Percentiles rank a stretch among this genome's conserved stretches.
Conservation (phyloP, 768 basidiomycete genomes). For the Rhodotorula babjevae region DNA sequence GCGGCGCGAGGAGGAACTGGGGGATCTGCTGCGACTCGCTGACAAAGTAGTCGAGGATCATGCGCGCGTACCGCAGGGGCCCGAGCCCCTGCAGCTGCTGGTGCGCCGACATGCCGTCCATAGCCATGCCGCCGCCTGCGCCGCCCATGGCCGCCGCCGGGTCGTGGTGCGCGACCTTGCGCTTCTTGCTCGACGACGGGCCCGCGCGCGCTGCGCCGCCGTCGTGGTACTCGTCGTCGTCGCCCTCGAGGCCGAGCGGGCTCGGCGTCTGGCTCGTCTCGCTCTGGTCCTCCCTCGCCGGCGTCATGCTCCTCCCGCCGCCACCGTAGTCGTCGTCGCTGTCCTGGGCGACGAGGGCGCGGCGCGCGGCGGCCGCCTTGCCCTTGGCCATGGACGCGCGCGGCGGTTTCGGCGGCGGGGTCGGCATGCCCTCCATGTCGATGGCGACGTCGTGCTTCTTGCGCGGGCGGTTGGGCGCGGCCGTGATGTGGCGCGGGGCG, state of each 20-base stretch:
- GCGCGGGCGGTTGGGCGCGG: constrained; percentile 52
- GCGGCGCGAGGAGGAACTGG: constrained; percentile 75
- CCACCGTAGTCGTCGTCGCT: constrained; percentile 1
- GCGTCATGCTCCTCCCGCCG: constrained; percentile 73
- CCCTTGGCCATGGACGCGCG: constrained; percentile 9
- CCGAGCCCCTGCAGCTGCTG: constrained; percentile 42
- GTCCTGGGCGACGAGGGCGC: constrained; percentile 12
- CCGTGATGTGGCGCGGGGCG: constrained; percentile 91
- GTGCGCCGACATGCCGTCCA: constrained; percentile 2
- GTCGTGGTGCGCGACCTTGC: constrained; percentile 23
- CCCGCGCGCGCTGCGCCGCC: background rate
- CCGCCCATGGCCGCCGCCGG: background rate
- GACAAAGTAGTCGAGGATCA: constrained; percentile 96
- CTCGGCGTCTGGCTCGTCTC: constrained; percentile 92
- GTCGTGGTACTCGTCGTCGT: constrained; percentile 13
- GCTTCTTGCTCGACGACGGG: constrained; percentile 21
- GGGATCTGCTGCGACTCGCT: constrained; percentile 93
- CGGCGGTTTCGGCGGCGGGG: constrained; percentile 1
- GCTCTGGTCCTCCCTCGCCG: constrained; percentile 77
- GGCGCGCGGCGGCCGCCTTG: constrained; percentile 15
- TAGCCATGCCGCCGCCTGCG: too few species aligned
- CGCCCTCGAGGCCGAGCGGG: constrained; percentile 54
- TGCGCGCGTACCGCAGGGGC: constrained; percentile 68
- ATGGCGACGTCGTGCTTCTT: constrained; percentile 37
- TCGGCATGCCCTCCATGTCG: constrained; percentile 24